Conservation (phyloP, 2,329 filamentous ascomycete genomes). For the Apiospora saccharicola region DNA sequence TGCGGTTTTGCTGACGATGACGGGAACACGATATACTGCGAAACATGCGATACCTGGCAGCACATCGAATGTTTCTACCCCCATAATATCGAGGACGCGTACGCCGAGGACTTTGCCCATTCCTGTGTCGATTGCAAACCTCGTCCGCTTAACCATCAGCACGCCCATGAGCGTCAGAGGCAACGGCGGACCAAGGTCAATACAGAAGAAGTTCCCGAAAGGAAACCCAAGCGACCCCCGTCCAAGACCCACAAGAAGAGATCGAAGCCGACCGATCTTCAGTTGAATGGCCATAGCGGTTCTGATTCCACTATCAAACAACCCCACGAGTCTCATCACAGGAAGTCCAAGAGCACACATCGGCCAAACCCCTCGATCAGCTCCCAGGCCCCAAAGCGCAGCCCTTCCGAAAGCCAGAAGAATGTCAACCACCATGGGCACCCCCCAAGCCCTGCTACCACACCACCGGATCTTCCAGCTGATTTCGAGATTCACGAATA, state of each 20-base stretch:
- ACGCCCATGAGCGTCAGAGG: conserved; percentile 76
- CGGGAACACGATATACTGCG: conserved; percentile 96
- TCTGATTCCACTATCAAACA: conserved; percentile 64
- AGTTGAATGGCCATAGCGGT: conserved; percentile 71
- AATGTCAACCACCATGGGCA: conserved; percentile 63
- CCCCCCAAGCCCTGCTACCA: conserved; percentile 78
- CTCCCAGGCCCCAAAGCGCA: conserved; percentile 68
- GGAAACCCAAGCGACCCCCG: conserved; percentile 76
- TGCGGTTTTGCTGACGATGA: conserved; percentile 94
- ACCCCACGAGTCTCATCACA: conserved; percentile 62
- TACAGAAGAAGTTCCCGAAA: conserved; percentile 62
- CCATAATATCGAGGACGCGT: conserved; percentile 72
- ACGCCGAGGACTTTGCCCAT: conserved; percentile 78
- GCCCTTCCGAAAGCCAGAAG: conserved; percentile 70
- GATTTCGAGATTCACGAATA: conserved; percentile 73
- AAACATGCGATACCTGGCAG: conserved; percentile 96
- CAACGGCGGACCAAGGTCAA: conserved; percentile 59
- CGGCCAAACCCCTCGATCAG: conserved; percentile 78
- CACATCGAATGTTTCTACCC: conserved; percentile 97
- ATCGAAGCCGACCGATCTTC: conserved; percentile 72
- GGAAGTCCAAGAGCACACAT: conserved; percentile 85
- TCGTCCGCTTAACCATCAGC: conserved; percentile 73
- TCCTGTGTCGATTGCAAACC: conserved; percentile 90
- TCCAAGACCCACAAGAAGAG: conserved; percentile 92
- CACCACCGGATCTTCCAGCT: conserved; percentile 70